Percentiles rank a stretch among this genome's conserved stretches.
Evolutionary conservation across 2,329 filamentous ascomycete genomes (phyloP).

Genomic region (Epichloe uncinata): DNA sequence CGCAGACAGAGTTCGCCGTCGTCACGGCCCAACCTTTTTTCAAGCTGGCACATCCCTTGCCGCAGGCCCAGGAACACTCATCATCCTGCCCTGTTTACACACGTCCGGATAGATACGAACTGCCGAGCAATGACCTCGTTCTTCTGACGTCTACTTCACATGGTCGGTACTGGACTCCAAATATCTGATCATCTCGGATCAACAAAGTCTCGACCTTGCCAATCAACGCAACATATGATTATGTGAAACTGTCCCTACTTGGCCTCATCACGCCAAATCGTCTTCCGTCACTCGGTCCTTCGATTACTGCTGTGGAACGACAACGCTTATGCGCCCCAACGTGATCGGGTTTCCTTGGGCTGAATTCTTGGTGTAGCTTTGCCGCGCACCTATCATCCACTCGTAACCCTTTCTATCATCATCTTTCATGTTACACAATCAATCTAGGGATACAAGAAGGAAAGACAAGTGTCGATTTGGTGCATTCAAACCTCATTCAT

Average conservation of each 20-base stretch:
- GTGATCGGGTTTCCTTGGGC: constrained; percentile 1
- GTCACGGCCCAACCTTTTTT: not conserved
- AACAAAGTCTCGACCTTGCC: not conserved
- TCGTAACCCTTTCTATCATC: not conserved
- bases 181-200: not conserved
- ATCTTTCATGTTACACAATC: not conserved
- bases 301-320: not conserved
- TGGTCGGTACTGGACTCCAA: not conserved
- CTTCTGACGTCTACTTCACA: not conserved
- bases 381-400: not conserved
- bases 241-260: not conserved
- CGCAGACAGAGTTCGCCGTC: not conserved
- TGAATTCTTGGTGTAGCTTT: constrained; percentile 1
- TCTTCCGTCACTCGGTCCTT: not conserved
- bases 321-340: not conserved
- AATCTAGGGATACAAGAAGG: not conserved
- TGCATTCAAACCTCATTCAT: not conserved
- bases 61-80: not conserved
- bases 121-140: not conserved
- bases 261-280: not conserved
- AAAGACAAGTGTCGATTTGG: constrained; percentile 2
- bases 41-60: not conserved
- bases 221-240: not conserved
- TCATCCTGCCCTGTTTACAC: not conserved
- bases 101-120: too few species aligned